Evolutionary conservation across 495 filamentous ascomycete species (phyloP).

Genomic region (Bombardia bombarda): DNA sequence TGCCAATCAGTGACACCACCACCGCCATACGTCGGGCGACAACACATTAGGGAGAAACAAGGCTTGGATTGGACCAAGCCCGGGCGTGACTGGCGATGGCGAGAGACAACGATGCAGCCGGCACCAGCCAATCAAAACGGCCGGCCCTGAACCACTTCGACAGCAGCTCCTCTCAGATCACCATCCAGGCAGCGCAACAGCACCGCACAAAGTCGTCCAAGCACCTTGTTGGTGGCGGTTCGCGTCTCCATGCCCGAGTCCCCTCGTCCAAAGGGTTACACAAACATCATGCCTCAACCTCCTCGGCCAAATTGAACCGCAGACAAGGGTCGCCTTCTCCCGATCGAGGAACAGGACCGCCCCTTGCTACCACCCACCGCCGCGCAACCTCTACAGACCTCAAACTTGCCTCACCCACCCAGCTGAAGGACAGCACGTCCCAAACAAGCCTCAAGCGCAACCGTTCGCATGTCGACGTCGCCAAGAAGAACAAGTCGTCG

Average conservation of each 20-base stretch:
- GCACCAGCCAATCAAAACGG: conserved; percentile 42
- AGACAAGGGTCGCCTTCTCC: conserved; percentile 26
- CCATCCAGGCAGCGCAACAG: conserved; percentile 23
- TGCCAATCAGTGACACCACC: not conserved
- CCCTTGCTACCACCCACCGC: conserved; percentile 30
- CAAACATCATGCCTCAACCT: conserved; percentile 31
- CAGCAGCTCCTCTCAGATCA: conserved; percentile 21
- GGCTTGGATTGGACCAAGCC: conserved; percentile 3
- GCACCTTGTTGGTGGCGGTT: conserved; percentile 37
- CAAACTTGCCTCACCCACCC: conserved; percentile 26
- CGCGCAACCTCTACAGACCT: conserved; percentile 34
- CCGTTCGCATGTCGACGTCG: conserved; percentile 39
- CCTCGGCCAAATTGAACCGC: conserved; percentile 34
- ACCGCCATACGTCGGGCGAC: not conserved
- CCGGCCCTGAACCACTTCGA: conserved; percentile 28
- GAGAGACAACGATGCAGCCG: conserved; percentile 22
- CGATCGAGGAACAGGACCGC: conserved; percentile 19
- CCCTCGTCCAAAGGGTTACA: conserved; percentile 39
- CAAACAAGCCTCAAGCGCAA: conserved; percentile 40
- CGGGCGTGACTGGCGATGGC: conserved; percentile 14
- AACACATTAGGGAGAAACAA: conserved; percentile 4
- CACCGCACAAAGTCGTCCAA: conserved; percentile 33
- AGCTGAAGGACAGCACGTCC: conserved; percentile 39
- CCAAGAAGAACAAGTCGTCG: conserved; percentile 39
- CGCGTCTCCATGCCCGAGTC: conserved; percentile 32